A percentile compares a stretch with the other conserved stretches of the same genome.
phyloP scores from a whole-genome alignment of 1,284 basidiomycete species.

The Ustilago trichophora region DNA sequence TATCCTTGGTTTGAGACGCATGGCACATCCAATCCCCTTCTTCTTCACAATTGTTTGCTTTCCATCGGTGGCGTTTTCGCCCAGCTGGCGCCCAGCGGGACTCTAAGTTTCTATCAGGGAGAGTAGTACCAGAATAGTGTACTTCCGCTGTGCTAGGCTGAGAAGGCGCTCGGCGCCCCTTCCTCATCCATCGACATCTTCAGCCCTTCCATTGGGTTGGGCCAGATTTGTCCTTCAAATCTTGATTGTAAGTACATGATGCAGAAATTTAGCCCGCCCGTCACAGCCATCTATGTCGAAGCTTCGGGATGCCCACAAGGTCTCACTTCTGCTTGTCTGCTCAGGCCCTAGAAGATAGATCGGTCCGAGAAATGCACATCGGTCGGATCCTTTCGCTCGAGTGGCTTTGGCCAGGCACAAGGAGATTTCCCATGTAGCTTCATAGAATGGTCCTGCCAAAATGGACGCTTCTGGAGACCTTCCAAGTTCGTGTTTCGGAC shows the following conservation, averaged over 20 bases:
- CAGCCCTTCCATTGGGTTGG: constrained; percentile 5
- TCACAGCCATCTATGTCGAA: background rate
- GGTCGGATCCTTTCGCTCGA: too few species aligned
- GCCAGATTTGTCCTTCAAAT: background rate
- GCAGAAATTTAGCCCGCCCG: background rate
- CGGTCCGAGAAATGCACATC: too few species aligned
- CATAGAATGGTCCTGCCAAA: too few species aligned
- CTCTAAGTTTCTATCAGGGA: background rate
- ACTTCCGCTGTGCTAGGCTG: too few species aligned
- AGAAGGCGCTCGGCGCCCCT: background rate
- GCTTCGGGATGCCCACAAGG: too few species aligned
- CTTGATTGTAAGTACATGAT: background rate
- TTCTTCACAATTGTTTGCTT: background rate
- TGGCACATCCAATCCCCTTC: constrained; percentile 18
- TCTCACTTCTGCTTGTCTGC: too few species aligned
- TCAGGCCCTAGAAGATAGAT: too few species aligned
- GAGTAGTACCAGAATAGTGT: too few species aligned
- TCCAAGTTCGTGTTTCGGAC: too few species aligned
- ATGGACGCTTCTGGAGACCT: too few species aligned
- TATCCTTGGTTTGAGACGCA: constrained; percentile 28
- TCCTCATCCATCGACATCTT: background rate
- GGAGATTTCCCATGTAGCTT: too few species aligned
- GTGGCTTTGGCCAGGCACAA: background rate
- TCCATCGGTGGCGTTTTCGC: constrained; percentile 9
- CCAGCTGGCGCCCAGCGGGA: constrained; percentile 6